phyloP scores from a whole-genome alignment of 371 early-diverging fungal genomes.

The Apophysomyces elegans region DNA sequence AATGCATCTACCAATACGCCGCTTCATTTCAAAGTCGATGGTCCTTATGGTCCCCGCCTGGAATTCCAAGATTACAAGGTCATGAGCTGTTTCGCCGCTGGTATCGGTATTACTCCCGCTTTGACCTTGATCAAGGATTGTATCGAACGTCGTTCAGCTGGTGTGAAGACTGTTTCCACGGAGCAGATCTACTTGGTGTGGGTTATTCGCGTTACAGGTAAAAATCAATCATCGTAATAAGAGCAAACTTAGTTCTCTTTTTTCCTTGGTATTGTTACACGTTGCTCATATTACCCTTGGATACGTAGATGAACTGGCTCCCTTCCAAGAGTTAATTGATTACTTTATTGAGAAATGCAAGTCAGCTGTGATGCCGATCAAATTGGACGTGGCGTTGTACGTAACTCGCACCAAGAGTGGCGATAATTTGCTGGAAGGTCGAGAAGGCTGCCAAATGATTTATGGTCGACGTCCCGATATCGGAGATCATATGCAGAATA shows the following conservation, averaged over 20 bases:
- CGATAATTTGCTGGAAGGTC: slow-evolving; percentile 20
- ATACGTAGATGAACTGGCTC: slow-evolving; percentile 33
- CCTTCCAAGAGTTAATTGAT: slow-evolving; percentile 37
- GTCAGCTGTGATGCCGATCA: slow-evolving; percentile 26
- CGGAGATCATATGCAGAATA: slow-evolving; percentile 25
- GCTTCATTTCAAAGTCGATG: slow-evolving; percentile 41
- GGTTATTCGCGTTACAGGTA: slow-evolving; percentile 41
- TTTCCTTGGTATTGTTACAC: not conserved
- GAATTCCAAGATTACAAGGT: slow-evolving; percentile 47
- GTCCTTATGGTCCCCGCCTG: slow-evolving; percentile 47
- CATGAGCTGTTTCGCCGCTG: slow-evolving; percentile 37
- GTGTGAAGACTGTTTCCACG: slow-evolving; percentile 38
- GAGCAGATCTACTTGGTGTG: slow-evolving; percentile 48
- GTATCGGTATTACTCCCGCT: slow-evolving; percentile 54
- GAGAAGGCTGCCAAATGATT: slow-evolving; percentile 11
- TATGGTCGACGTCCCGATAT: slow-evolving; percentile 38
- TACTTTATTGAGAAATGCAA: slow-evolving; percentile 32
- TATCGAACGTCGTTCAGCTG: slow-evolving; percentile 40
- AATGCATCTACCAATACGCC: slow-evolving; percentile 18
- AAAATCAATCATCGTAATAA: not conserved
- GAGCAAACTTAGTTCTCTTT: slow-evolving; percentile 1
- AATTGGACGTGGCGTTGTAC: slow-evolving; percentile 33
- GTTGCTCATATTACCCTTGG: too few species aligned
- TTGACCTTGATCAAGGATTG: slow-evolving; percentile 45
- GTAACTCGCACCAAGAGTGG: slow-evolving; percentile 38